These are phyloP conservation scores for Przewalskia tangutica DNA, from an alignment of 257 asterid genomes.

Conservation along the genomic window DNA sequence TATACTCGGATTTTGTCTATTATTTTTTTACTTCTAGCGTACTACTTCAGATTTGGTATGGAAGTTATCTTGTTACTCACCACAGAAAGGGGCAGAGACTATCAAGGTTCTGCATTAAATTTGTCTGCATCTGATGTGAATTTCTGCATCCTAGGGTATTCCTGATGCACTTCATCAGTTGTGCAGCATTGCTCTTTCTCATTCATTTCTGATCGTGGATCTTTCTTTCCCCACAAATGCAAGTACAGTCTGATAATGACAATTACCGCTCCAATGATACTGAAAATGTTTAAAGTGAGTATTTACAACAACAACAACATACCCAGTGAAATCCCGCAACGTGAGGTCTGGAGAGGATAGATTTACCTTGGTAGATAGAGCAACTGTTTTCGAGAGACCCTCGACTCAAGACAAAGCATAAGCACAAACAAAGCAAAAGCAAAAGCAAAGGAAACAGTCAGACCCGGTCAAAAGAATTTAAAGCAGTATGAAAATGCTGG, in stretches of 20 bases:
- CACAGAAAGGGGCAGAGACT: not conserved
- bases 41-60: not conserved
- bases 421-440: too few species aligned
- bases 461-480: too few species aligned
- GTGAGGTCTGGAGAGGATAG: too few species aligned
- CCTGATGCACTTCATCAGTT: constrained; percentile 3
- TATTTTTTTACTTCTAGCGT: not conserved
- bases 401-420: too few species aligned
- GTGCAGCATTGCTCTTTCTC: constrained; percentile 12
- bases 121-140: constrained; percentile 15
- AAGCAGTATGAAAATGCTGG: too few species aligned
- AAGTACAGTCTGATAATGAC: constrained; percentile 52
- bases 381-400: too few species aligned
- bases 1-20: not conserved
- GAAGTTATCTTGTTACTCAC: not conserved
- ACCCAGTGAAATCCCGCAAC: too few species aligned
- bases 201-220: constrained; percentile 16
- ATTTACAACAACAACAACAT: too few species aligned
- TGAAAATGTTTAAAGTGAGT: constrained; percentile 15
- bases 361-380: too few species aligned
- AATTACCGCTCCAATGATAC: constrained; percentile 50
- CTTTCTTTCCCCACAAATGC: constrained; percentile 78
- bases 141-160: constrained; percentile 17
- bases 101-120: constrained; percentile 22
- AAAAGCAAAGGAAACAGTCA: not conserved